Evolutionary conservation across 75 land plant species (phyloP).

Genomic region (Adiantum capillusveneris): DNA sequence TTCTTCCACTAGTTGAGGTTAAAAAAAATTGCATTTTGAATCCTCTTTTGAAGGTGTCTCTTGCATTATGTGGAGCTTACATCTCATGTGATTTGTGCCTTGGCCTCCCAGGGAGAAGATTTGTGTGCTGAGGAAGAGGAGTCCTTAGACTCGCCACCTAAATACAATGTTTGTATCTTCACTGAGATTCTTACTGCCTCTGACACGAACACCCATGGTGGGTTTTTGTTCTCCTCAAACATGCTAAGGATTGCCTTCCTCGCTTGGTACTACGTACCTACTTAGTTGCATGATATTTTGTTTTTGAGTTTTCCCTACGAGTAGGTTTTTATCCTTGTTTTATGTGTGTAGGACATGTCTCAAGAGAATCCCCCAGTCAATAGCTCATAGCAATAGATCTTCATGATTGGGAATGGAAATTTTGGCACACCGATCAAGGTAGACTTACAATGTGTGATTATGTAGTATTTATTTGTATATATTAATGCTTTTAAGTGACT

Average conservation of each 20-base stretch:
- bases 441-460: too few relatives aligned
- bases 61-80: background rate
- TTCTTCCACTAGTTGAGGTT: constrained; percentile 70
- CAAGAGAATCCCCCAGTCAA: constrained; percentile 77
- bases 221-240: constrained; percentile 50
- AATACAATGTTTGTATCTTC: constrained; percentile 38
- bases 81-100: background rate
- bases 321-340: too few relatives aligned
- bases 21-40: background rate
- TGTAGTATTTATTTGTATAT: too few relatives aligned
- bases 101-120: background rate
- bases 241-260: constrained; percentile 56
- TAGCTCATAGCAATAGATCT: constrained; percentile 68
- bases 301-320: background rate
- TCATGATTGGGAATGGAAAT: constrained; percentile 77
- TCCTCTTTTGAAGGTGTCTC: background rate
- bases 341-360: constrained; percentile 56
- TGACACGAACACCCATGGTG: constrained; percentile 78
- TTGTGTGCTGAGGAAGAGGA: background rate
- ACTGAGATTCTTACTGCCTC: constrained; percentile 67
- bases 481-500: too few relatives aligned
- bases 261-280: constrained; percentile 42
- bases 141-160: constrained; percentile 12
- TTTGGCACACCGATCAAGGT: constrained; percentile 85
- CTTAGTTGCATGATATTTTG: constrained; percentile 2